Conservation (phyloP, 352 stramenopile genomes). For the Pythium utonaiense region DNA sequence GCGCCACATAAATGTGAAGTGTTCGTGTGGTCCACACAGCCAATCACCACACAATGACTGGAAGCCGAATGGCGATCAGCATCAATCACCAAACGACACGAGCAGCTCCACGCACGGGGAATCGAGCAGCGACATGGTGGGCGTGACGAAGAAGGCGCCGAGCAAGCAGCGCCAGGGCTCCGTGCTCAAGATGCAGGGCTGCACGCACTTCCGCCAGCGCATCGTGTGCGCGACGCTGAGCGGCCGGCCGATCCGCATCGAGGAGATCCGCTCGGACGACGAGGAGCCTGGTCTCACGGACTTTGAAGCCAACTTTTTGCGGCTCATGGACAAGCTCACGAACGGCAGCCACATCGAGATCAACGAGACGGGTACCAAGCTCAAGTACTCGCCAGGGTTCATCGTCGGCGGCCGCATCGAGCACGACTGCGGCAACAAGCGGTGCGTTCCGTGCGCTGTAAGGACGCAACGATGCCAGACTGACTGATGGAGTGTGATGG, state of each 20-base stretch:
- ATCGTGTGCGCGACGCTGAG: conserved; percentile 92
- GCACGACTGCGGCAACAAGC: conserved; percentile 92
- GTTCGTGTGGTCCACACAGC: conserved; percentile 14
- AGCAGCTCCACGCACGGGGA: not conserved
- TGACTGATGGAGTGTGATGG: not conserved
- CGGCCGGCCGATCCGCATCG: conserved; percentile 90
- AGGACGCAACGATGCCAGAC: too few relatives aligned
- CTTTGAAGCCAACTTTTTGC: conserved; percentile 97
- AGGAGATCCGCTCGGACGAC: conserved; percentile 94
- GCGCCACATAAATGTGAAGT: not conserved
- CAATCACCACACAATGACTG: conserved; percentile 19
- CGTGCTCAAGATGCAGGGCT: conserved; percentile 66
- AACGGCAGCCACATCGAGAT: conserved; percentile 98
- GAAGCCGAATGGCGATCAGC: conserved; percentile 7
- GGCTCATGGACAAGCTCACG: conserved; percentile 95
- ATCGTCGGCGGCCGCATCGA: conserved; percentile 93
- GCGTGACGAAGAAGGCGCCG: conserved; percentile 30
- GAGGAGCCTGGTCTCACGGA: conserved; percentile 93
- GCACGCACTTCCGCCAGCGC: conserved; percentile 93
- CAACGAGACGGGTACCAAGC: conserved; percentile 98
- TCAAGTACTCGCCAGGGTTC: conserved; percentile 96
- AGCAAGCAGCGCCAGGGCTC: conserved; percentile 33
- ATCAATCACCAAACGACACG: conserved; percentile 22
- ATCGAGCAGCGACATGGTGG: conserved; percentile 13
- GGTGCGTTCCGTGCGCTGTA: conserved; percentile 27